These are phyloP conservation scores for Cafeteria roenbergensis DNA, from an alignment of 108 stramenopile species.

Conservation along the genomic window DNA sequence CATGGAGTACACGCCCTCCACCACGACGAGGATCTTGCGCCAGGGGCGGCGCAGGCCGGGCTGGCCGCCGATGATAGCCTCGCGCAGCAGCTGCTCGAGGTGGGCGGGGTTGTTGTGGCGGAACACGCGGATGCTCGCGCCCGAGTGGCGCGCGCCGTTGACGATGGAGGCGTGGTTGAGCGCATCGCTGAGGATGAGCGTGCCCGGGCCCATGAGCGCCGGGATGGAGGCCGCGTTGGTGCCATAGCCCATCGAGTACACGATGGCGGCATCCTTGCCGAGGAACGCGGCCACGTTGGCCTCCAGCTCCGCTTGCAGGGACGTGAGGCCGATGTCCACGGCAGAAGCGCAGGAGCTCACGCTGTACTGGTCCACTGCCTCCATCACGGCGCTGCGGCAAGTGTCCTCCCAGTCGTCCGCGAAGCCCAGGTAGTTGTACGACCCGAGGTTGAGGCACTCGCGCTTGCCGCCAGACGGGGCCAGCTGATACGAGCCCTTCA, in stretches of 20 bases:
- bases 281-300: constrained; percentile 69
- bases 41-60: constrained; percentile 87
- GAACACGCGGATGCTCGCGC: constrained; percentile 88
- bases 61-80: constrained; percentile 81
- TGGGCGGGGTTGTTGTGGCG: constrained; percentile 77
- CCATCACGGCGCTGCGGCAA: constrained; percentile 60
- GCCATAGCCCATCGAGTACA: constrained; percentile 93
- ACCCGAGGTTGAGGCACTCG: constrained; percentile 83
- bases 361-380: constrained; percentile 49
- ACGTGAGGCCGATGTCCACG: constrained; percentile 67
- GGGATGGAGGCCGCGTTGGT: constrained; percentile 94
- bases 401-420: constrained; percentile 91
- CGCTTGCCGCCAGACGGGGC: too few relatives aligned
- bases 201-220: constrained; percentile 63
- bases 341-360: constrained; percentile 49
- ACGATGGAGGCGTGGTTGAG: constrained; percentile 97
- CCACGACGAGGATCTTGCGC: constrained; percentile 88
- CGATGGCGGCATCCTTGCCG: constrained; percentile 85
- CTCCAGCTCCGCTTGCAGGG: constrained; percentile 73
- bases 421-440: constrained; percentile 98
- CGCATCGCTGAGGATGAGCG: constrained; percentile 77
- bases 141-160: constrained; percentile 81
- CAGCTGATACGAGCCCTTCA: too few relatives aligned
- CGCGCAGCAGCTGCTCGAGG: constrained; percentile 67
- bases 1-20: constrained; percentile 98